phyloP scores from a whole-genome alignment of 495 filamentous ascomycete genomes.

The Aspergillus bridgeri region DNA sequence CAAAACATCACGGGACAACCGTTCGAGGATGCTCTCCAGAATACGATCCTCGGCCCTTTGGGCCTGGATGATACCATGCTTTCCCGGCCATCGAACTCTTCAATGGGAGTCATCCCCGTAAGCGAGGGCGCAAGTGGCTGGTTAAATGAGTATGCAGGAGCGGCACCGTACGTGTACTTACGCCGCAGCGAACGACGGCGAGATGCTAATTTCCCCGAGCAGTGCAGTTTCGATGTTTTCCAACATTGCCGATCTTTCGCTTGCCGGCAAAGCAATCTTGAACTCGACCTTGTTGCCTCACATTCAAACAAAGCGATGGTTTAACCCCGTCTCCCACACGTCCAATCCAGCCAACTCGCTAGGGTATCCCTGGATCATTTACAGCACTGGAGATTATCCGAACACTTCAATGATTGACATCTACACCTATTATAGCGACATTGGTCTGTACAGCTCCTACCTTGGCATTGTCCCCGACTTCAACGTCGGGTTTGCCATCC shows the following conservation, averaged over 20 bases:
- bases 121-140: background rate
- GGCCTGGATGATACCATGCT: slow-evolving; percentile 33
- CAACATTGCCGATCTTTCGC: slow-evolving; percentile 23
- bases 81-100: background rate
- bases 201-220: slow-evolving; percentile 16
- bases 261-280: slow-evolving; percentile 46
- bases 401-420: slow-evolving; percentile 41
- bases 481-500: slow-evolving; percentile 45
- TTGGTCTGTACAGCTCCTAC: slow-evolving; percentile 40
- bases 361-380: slow-evolving; percentile 42
- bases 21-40: slow-evolving; percentile 40
- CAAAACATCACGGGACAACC: slow-evolving; percentile 44
- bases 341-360: slow-evolving; percentile 44
- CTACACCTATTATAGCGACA: slow-evolving; percentile 48
- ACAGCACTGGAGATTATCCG: slow-evolving; percentile 22
- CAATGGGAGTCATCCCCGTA: background rate
- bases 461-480: slow-evolving; percentile 49
- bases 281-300: slow-evolving; percentile 40
- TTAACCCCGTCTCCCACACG: slow-evolving; percentile 49
- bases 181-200: no score
- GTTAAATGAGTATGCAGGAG: slow-evolving; percentile 7
- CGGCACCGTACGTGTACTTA: slow-evolving; percentile 25
- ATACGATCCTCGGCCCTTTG: slow-evolving; percentile 37
- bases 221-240: slow-evolving; percentile 28
- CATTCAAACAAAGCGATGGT: slow-evolving; percentile 38